Base-by-base conservation (phyloP, 192 early-diverging fungal species). In the Entomortierella chlamydospora region DNA sequence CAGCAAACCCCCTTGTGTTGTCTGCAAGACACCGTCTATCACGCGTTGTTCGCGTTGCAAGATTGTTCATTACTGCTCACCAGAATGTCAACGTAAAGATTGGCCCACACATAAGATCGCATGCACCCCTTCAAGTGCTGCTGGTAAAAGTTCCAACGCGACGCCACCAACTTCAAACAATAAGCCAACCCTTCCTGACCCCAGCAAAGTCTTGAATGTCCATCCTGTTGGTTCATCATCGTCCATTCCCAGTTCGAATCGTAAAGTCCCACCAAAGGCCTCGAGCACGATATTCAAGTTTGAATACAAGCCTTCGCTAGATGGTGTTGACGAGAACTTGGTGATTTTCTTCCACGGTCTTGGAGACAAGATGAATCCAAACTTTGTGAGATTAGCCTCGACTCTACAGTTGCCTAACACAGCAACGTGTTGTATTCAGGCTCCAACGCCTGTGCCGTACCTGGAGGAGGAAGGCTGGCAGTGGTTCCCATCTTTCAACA, bases 301-400 rank as follows among this genome's bases (percentile, higher is more conserved):
- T 62, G 63, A 85, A 23, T 90, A 84, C 39, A 39, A 58, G 4
- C 71, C 70, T 7, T 88, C 88, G 47, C 23, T 25, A 12, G 89
- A 90, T 65, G 83, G 83, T 30, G 57, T 85, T 23, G 89, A 93
- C 53, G 57, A 73, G 57, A 92, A 93, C 73, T 78, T 93, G 17
- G 86, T 95, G 23, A 68, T 95, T 22, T 83, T 93, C 18, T 84
- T 93, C 29, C 93, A 95, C 68, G 93, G 93, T 15, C 82, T 95
- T 5, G 93, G 93, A 64, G 92, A 92, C 70, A 83, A 82, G 34
- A 83, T 85, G 49, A 70, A 69, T 26, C 90, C 92, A 34, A 63
- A 57, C 26, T 93, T 93, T 76, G 58, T 84, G 12, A 72, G 83
- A 17, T 85, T 93, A 30, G 92, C 89, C 0, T n/a, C 64, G n/a